A percentile compares a stretch with the other conserved stretches of the same genome.
phyloP scores from a whole-genome alignment of 805 yeast genomes.

The Wickerhamomyces canadensis region DNA sequence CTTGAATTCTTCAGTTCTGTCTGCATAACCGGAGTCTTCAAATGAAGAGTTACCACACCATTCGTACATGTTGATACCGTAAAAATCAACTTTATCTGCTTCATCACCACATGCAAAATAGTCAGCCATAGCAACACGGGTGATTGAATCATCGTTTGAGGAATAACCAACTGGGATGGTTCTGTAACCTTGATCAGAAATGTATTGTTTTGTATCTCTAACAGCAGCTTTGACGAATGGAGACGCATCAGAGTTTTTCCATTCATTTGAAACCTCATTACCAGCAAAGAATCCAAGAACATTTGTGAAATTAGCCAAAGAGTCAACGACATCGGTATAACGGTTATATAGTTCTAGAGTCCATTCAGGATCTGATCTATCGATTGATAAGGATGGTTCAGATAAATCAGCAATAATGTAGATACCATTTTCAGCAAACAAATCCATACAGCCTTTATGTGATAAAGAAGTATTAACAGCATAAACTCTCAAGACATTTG shows the following conservation, averaged over 20 bases:
- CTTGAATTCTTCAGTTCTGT: conserved; percentile 56
- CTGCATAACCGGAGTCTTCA: conserved; percentile 56
- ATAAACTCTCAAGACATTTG: conserved; percentile 73
- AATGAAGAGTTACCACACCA: conserved; percentile 74
- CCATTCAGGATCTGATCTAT: conserved; percentile 63
- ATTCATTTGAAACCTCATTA: conserved; percentile 73
- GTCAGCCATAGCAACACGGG: conserved; percentile 65
- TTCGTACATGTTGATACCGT: conserved; percentile 86
- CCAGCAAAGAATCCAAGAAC: conserved; percentile 82
- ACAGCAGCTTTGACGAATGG: conserved; percentile 81
- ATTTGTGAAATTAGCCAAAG: conserved; percentile 63
- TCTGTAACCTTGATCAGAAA: conserved; percentile 56
- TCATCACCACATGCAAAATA: conserved; percentile 72
- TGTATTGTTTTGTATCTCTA: conserved; percentile 70
- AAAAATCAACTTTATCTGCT: conserved; percentile 67
- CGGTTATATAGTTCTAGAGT: conserved; percentile 53
- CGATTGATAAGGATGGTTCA: conserved; percentile 57
- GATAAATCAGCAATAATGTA: conserved; percentile 77
- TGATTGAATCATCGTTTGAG: conserved; percentile 66
- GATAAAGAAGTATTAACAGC: conserved; percentile 61
- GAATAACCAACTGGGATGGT: conserved; percentile 77
- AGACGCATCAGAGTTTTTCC: conserved; percentile 64
- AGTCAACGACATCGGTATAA: conserved; percentile 65
- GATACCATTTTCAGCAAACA: conserved; percentile 68
- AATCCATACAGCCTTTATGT: conserved; percentile 63